These are phyloP conservation scores for Alternaria sp. DNA, from an alignment of 2,329 filamentous ascomycete genomes.

Conservation along the genomic window DNA sequence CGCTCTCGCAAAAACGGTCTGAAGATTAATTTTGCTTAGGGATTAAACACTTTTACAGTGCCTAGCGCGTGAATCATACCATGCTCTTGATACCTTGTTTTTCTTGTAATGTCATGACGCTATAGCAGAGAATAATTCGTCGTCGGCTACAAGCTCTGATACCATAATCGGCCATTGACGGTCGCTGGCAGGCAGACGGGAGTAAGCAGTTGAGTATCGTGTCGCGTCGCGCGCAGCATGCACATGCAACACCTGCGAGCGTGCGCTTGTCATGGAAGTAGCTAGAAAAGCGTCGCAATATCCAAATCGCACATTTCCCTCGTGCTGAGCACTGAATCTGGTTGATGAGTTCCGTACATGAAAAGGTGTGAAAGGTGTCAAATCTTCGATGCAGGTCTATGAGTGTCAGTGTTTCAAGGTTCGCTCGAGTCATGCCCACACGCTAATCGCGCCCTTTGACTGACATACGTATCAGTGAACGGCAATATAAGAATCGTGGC, in stretches of 20 bases:
- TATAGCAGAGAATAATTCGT: neutral
- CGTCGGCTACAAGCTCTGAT: too few relatives aligned
- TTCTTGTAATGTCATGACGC: neutral
- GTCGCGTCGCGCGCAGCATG: neutral
- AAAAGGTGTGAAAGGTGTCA: neutral
- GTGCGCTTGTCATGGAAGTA: neutral
- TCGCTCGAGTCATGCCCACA: neutral
- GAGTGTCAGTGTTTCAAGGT: neutral
- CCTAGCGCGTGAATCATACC: neutral
- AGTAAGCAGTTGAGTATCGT: neutral
- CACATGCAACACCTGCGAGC: neutral
- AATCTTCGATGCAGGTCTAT: neutral
- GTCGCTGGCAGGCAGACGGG: neutral
- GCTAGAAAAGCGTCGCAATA: neutral
- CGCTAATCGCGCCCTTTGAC: neutral
- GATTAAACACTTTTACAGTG: neutral
- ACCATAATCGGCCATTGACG: too few relatives aligned
- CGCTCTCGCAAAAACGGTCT: too few relatives aligned
- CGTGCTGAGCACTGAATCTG: neutral
- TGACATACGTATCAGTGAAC: neutral
- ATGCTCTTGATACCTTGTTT: neutral
- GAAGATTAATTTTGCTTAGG: neutral
- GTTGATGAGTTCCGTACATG: neutral
- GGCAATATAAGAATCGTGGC: neutral
- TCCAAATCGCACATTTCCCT: neutral